A percentile compares a stretch with the other conserved stretches of the same genome.
phyloP scores from a whole-genome alignment of 768 basidiomycete species.

The Tricholoma bakamatsutake region DNA sequence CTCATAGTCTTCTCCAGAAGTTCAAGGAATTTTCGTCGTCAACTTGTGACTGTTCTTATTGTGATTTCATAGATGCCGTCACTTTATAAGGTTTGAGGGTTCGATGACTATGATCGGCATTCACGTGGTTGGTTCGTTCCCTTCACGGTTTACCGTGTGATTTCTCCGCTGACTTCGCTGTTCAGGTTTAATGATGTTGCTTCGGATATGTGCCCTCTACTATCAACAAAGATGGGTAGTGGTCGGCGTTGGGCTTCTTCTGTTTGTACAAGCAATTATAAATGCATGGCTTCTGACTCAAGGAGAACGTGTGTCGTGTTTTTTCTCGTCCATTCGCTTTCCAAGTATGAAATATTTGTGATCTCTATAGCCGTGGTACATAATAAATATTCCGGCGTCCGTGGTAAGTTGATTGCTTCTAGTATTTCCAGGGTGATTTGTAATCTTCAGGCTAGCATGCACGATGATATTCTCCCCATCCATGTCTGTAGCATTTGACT shows the following conservation, averaged over 20 bases:
- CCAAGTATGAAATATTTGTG: neutral
- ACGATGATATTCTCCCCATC: constrained; percentile 35
- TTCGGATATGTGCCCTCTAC: constrained; percentile 42
- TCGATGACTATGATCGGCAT: constrained; percentile 49
- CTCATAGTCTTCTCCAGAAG: neutral
- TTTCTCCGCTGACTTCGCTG: neutral
- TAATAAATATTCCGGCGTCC: constrained; percentile 31
- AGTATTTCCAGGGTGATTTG: neutral
- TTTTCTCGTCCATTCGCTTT: neutral
- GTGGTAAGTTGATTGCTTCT: constrained; percentile 17
- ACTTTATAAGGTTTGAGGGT: constrained; percentile 48
- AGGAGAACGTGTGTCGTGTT: constrained; percentile 37
- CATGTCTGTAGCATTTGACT: constrained; percentile 27
- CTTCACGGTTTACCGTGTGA: neutral
- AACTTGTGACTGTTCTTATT: neutral
- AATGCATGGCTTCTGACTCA: constrained; percentile 51
- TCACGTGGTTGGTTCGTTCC: constrained; percentile 33
- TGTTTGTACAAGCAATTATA: constrained; percentile 38
- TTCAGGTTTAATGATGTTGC: constrained; percentile 48
- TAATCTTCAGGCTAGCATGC: constrained; percentile 26
- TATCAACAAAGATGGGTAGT: constrained; percentile 26
- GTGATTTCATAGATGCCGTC: constrained; percentile 28
- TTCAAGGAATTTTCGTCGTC: neutral
- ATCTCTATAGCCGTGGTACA: constrained; percentile 32
- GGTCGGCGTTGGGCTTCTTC: constrained; percentile 26